Conservation (phyloP, 2,329 filamentous ascomycete genomes). For the Nothopassalora personata region DNA sequence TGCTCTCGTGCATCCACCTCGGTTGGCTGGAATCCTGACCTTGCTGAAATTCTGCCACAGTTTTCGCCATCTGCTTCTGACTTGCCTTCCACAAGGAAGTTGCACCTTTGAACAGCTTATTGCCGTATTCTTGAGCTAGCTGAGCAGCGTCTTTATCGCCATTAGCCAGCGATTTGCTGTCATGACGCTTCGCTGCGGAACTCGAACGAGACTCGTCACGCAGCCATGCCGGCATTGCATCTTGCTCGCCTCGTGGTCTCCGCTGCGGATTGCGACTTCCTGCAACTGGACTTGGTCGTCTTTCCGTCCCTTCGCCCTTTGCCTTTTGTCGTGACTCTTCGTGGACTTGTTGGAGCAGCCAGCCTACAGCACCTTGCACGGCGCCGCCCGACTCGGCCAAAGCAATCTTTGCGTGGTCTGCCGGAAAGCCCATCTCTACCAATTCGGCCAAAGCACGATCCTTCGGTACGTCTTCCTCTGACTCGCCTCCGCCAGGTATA, state of each 20-base stretch:
- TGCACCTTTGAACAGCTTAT: constrained; percentile 82
- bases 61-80: constrained; percentile 87
- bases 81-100: constrained; percentile 93
- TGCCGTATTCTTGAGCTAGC: constrained; percentile 75
- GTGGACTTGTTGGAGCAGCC: constrained; percentile 87
- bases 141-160: constrained; percentile 72
- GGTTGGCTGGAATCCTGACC: constrained; percentile 77
- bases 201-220: constrained; percentile 49
- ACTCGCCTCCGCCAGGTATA: constrained; percentile 3
- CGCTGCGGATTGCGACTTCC: constrained; percentile 22
- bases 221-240: constrained; percentile 57
- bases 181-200: constrained; percentile 45
- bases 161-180: constrained; percentile 49
- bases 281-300: constrained; percentile 15
- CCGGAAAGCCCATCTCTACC: constrained; percentile 89
- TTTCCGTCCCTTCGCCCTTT: constrained; percentile 29
- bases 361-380: constrained; percentile 80
- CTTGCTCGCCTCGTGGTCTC: constrained; percentile 32
- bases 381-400: constrained; percentile 76
- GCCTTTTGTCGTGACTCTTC: constrained; percentile 70
- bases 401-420: constrained; percentile 75
- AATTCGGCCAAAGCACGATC: constrained; percentile 82
- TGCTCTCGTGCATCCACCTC: constrained; percentile 85
- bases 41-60: constrained; percentile 74
- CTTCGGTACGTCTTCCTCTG: constrained; percentile 11